Conservation (phyloP, 148 eudicot species). For the Silene uniflora region DNA sequence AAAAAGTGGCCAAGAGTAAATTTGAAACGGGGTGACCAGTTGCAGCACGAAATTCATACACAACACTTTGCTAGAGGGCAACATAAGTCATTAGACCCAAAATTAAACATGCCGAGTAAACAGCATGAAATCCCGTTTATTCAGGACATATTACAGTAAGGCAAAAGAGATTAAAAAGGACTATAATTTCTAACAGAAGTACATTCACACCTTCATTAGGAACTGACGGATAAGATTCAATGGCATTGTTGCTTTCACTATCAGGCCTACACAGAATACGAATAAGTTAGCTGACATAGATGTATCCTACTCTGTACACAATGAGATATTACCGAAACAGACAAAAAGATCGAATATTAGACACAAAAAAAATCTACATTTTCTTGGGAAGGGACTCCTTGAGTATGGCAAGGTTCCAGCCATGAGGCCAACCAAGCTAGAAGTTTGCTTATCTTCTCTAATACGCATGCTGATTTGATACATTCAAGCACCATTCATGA, state of each 20-base stretch:
- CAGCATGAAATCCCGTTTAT: background rate
- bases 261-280: slow-evolving; percentile 45
- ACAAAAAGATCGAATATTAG: too few species aligned
- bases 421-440: too few species aligned
- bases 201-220: slow-evolving; percentile 49
- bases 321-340: too few species aligned
- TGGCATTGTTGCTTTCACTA: slow-evolving; percentile 34
- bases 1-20: background rate
- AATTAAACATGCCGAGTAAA: background rate
- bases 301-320: too few species aligned
- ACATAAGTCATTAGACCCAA: background rate
- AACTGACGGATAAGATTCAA: slow-evolving; percentile 28
- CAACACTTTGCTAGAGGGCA: background rate
- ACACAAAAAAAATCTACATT: too few species aligned
- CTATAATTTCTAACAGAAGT: background rate
- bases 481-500: background rate
- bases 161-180: background rate
- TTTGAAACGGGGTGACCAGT: background rate
- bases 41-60: background rate
- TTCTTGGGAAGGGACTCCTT: too few species aligned
- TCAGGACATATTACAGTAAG: too few species aligned
- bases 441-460: too few species aligned
- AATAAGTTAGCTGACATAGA: slow-evolving; percentile 1
- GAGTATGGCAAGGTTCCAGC: too few species aligned
- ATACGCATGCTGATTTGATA: too few species aligned